These are phyloP conservation scores for Vicia sativa DNA, from an alignment of 306 rosid species.

Conservation along the genomic window DNA sequence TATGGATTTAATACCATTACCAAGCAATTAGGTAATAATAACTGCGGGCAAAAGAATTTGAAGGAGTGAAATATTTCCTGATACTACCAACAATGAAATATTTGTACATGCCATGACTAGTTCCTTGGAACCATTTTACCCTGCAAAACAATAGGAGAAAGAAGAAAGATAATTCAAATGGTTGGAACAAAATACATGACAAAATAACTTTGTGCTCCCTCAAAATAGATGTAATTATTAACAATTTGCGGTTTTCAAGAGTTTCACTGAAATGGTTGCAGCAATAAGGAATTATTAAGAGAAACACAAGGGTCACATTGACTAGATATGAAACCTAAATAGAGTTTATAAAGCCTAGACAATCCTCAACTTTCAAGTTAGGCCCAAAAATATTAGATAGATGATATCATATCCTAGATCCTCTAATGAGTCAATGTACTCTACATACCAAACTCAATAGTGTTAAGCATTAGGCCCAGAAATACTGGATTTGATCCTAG, in stretches of 20 bases:
- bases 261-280: neutral
- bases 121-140: slow-evolving; percentile 70
- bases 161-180: slow-evolving; percentile 28
- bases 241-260: slow-evolving; percentile 4
- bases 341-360: no score
- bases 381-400: no score
- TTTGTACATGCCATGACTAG: slow-evolving; percentile 68
- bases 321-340: no score
- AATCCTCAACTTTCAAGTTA: no score
- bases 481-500: no score
- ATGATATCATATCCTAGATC: no score
- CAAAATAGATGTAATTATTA: neutral
- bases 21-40: no score
- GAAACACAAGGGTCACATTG: neutral
- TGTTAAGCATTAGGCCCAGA: no score
- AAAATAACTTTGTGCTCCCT: slow-evolving; percentile 9
- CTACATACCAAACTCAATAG: no score
- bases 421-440: no score
- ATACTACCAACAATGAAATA: slow-evolving; percentile 76
- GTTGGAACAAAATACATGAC: slow-evolving; percentile 16
- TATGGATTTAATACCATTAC: no score
- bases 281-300: slow-evolving; percentile 1
- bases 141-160: slow-evolving; percentile 50
- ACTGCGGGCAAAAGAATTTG: no score
- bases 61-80: slow-evolving; percentile 11